These are phyloP conservation scores for Colletotrichum zoysiae DNA, from an alignment of 2,329 filamentous ascomycete genomes.

Conservation along the genomic window DNA sequence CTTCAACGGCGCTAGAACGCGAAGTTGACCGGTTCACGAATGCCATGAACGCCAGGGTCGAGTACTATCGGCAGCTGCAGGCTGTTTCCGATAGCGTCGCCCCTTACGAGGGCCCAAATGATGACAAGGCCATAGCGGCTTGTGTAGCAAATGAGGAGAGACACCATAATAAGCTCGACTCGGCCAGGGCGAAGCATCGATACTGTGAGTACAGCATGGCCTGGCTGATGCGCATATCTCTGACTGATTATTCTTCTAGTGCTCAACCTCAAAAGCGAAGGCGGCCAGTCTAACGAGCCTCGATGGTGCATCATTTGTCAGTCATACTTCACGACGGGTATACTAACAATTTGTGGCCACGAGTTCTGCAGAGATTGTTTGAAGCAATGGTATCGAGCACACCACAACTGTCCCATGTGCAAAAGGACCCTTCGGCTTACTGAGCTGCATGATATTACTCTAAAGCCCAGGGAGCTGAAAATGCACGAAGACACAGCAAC, in stretches of 20 bases:
- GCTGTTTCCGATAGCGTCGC: constrained; percentile 89
- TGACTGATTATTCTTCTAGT: constrained; percentile 51
- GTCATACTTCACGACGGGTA: constrained; percentile 79
- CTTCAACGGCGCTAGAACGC: constrained; percentile 64
- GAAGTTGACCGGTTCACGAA: constrained; percentile 82
- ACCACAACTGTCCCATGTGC: constrained; percentile 86
- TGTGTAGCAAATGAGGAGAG: constrained; percentile 61
- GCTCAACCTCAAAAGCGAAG: constrained; percentile 66
- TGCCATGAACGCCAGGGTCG: constrained; percentile 86
- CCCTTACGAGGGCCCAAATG: constrained; percentile 74
- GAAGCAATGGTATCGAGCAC: constrained; percentile 78
- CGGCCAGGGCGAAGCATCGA: constrained; percentile 78
- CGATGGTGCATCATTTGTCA: constrained; percentile 90
- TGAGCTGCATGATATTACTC: constrained; percentile 87
- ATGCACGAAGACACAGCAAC: constrained; percentile 62
- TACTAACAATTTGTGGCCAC: constrained; percentile 89
- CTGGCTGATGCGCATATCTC: not conserved
- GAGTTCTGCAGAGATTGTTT: constrained; percentile 94
- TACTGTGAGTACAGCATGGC: constrained; percentile 67
- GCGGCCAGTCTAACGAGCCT: constrained; percentile 72
- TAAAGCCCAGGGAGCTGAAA: constrained; percentile 81
- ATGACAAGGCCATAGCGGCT: constrained; percentile 63
- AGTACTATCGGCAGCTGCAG: constrained; percentile 93
- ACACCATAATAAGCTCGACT: constrained; percentile 69
- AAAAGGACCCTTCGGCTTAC: constrained; percentile 74